Percentiles rank a stretch among this genome's conserved stretches.
phyloP scores from a whole-genome alignment of 1,139 yeast genomes.

The Yamadazyma friedrichii region DNA sequence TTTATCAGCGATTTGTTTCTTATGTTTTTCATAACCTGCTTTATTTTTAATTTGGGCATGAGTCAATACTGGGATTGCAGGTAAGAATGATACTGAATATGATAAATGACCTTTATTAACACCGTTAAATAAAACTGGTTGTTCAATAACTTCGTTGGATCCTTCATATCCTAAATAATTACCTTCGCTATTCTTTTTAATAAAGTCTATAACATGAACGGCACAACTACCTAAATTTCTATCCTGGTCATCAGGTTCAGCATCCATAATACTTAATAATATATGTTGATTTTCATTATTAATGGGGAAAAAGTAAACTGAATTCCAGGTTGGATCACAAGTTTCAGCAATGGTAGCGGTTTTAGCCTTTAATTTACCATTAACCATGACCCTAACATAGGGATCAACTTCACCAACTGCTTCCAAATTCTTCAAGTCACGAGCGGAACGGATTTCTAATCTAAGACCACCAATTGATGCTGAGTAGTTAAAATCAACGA shows the following conservation, averaged over 20 bases:
- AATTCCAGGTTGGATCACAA: conserved; percentile 55
- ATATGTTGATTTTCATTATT: conserved; percentile 61
- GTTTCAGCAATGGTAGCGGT: conserved; percentile 59
- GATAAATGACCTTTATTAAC: conserved; percentile 48
- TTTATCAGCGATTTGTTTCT: conserved; percentile 31
- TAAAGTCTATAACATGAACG: conserved; percentile 48
- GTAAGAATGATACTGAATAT: conserved; percentile 63
- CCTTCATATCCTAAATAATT: conserved; percentile 54
- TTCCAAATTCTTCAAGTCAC: conserved; percentile 58
- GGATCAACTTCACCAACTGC: conserved; percentile 74
- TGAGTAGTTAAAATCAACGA: conserved; percentile 40
- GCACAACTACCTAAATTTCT: conserved; percentile 61
- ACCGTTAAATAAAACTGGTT: conserved; percentile 45
- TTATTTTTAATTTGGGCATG: conserved; percentile 48
- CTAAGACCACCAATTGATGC: conserved; percentile 69
- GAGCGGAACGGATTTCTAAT: conserved; percentile 55
- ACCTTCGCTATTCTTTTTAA: conserved; percentile 48
- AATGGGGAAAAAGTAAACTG: conserved; percentile 61
- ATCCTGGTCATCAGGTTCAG: conserved; percentile 61
- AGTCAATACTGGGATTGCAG: conserved; percentile 61
- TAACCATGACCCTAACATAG: conserved; percentile 55
- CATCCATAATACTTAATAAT: conserved; percentile 61
- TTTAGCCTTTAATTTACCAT: conserved; percentile 56
- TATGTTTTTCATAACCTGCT: conserved; percentile 30
- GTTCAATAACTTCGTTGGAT: conserved; percentile 41